Percentiles rank a stretch among this genome's conserved stretches.
Conservation (phyloP, 2,329 filamentous ascomycete genomes). For the Byssothecium circinans region DNA sequence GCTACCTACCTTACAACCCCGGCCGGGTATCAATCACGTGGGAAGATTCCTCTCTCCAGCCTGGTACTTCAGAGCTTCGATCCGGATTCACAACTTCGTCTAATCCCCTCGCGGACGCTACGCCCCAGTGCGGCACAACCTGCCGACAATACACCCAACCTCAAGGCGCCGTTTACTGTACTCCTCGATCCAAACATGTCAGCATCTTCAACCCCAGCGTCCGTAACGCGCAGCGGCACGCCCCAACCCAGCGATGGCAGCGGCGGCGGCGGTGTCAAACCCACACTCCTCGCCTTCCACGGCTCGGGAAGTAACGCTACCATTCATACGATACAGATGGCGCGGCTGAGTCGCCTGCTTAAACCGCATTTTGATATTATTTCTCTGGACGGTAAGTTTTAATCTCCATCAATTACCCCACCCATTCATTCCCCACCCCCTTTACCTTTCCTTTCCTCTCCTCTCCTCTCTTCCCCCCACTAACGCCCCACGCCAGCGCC, state of each 20-base stretch:
- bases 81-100: too few relatives aligned
- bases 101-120: too few relatives aligned
- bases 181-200: too few relatives aligned
- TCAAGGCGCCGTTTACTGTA: too few relatives aligned
- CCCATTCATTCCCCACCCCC: background rate
- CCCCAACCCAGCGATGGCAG: background rate
- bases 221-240: background rate
- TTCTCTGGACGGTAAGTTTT: conserved; percentile 28
- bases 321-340: conserved; percentile 38
- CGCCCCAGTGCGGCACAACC: too few relatives aligned
- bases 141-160: too few relatives aligned
- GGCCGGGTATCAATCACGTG: too few relatives aligned
- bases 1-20: too few relatives aligned
- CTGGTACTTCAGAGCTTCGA: too few relatives aligned
- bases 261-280: conserved; percentile 18
- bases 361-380: conserved; percentile 30
- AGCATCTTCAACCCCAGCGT: too few relatives aligned
- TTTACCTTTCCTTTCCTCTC: background rate
- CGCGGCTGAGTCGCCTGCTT: conserved; percentile 29
- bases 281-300: conserved; percentile 41
- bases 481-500: conserved; percentile 21
- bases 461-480: background rate
- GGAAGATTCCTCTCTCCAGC: too few relatives aligned
- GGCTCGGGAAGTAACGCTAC: conserved; percentile 39
- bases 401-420: background rate